Evolutionary conservation across 108 stramenopile genomes (phyloP).

Genomic region (Cylindrotheca closterium): DNA sequence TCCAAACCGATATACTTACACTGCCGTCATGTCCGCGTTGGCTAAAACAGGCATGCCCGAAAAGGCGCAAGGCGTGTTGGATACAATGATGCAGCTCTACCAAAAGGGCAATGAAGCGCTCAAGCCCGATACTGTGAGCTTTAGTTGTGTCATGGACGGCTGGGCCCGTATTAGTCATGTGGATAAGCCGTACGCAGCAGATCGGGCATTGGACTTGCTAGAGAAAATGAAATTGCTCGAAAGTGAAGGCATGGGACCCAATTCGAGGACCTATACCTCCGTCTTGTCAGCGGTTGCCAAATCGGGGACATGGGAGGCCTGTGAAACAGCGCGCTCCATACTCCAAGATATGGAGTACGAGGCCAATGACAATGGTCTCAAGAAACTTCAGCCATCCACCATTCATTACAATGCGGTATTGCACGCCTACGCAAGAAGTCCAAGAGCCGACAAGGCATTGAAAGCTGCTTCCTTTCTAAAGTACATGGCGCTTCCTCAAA

Average conservation of each 20-base stretch:
- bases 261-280: constrained; percentile 47
- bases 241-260: constrained; percentile 41
- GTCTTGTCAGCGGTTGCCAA: constrained; percentile 42
- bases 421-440: constrained; percentile 51
- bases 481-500: constrained; percentile 31
- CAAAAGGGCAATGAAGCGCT: constrained; percentile 3
- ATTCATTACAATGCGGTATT: constrained; percentile 69
- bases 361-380: constrained; percentile 26
- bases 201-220: constrained; percentile 32
- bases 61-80: constrained; percentile 29
- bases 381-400: constrained; percentile 34
- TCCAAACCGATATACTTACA: constrained; percentile 42
- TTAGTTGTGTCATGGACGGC: constrained; percentile 51
- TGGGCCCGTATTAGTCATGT: constrained; percentile 38
- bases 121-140: constrained; percentile 47
- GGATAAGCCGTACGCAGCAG: constrained; percentile 32
- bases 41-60: constrained; percentile 24
- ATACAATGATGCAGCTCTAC: constrained; percentile 23
- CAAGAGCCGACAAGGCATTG: constrained; percentile 45
- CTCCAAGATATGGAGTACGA: constrained; percentile 51
- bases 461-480: constrained; percentile 39
- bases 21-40: constrained; percentile 33
- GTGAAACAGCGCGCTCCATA: constrained; percentile 34
- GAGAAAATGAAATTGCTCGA: constrained; percentile 44
- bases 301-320: constrained; percentile 27